phyloP scores from a whole-genome alignment of 331 rosid genomes.

The Dryas integrifolia region DNA sequence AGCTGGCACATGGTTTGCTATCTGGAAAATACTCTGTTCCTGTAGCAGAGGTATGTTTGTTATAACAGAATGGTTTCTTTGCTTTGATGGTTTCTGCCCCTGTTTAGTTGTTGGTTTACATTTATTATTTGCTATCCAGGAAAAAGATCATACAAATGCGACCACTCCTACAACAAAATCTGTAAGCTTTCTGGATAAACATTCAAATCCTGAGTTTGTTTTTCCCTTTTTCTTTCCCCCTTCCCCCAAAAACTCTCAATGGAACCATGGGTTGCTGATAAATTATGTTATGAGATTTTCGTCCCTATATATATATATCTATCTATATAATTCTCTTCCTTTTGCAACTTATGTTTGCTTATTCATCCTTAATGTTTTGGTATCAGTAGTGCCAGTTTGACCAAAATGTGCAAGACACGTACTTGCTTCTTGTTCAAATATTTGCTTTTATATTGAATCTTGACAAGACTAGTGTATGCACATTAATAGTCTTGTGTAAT shows the following conservation, averaged over 20 bases:
- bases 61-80: constrained; percentile 2
- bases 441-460: not conserved
- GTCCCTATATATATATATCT: too few relatives aligned
- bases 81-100: constrained; percentile 16
- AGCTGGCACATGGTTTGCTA: constrained; percentile 88
- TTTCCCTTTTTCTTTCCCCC: too few relatives aligned
- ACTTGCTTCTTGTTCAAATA: too few relatives aligned
- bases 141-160: constrained; percentile 44
- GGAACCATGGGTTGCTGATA: too few relatives aligned
- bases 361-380: too few relatives aligned
- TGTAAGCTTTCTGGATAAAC: constrained; percentile 46
- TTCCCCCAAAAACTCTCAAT: too few relatives aligned
- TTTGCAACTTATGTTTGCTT: too few relatives aligned
- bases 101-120: constrained; percentile 10
- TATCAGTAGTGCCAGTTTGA: too few relatives aligned
- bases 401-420: too few relatives aligned
- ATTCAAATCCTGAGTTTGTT: not conserved
- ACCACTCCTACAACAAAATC: constrained; percentile 45
- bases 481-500: not conserved
- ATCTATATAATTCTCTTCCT: too few relatives aligned
- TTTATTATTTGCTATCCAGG: constrained; percentile 43
- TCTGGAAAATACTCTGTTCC: constrained; percentile 91
- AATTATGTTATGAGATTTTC: too few relatives aligned
- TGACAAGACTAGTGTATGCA: not conserved
- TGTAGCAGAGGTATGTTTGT: constrained; percentile 50